Evolutionary conservation across 2,329 filamentous ascomycete genomes (phyloP), one percentile per base, ranked within the genome.

Genomic region (Clonostachys rosea): DNA sequence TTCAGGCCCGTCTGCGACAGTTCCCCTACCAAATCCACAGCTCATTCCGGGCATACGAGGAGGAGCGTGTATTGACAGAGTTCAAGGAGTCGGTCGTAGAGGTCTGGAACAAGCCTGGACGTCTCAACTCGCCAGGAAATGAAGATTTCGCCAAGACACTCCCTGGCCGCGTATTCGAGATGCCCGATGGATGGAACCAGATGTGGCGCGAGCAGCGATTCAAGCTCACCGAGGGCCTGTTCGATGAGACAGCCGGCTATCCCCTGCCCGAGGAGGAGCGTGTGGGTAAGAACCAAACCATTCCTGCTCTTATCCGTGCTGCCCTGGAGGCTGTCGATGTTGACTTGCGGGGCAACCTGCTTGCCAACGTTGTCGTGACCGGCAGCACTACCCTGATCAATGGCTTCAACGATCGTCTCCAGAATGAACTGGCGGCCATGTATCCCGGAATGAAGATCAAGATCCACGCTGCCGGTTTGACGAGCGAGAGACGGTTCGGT

Each of bases 1-100:
- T 91, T 3, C 86, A 95, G 65, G 89, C 85, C 39, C 83, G 79
- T 43, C 84, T 89, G 66, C 85, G 83, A 56, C 80, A 80, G 37
- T 95, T 90, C 63, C 65, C 76, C 61, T 75, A 76, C 63, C 59
- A 78, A 57, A 72, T 86, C 51, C 67, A 70, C 56, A 77, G 81
- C 30, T 91, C 88, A 2, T 97, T 91, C 78, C 84, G 87, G 50
- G 74, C 76, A 16, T 85, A 92, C 54, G 86, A 97, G 68, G 91
- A 99, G 72, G 94, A 97, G 66, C 88, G 92, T 46, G 86, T 96
- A 40, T 73, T 99, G 48, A 91, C 89, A 36, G 91, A 96, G 64
- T 99, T 95, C 80, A 99, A 99, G 72, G 95, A 99, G 70, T 95
- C 88, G 16, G 90, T 96, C 14, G 91, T 97, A 30, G 91, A 96